Evolutionary conservation across 176 grass and related monocot species (phyloP), one percentile per base, ranked within the genome.

Genomic region (Thalia dealbata): DNA sequence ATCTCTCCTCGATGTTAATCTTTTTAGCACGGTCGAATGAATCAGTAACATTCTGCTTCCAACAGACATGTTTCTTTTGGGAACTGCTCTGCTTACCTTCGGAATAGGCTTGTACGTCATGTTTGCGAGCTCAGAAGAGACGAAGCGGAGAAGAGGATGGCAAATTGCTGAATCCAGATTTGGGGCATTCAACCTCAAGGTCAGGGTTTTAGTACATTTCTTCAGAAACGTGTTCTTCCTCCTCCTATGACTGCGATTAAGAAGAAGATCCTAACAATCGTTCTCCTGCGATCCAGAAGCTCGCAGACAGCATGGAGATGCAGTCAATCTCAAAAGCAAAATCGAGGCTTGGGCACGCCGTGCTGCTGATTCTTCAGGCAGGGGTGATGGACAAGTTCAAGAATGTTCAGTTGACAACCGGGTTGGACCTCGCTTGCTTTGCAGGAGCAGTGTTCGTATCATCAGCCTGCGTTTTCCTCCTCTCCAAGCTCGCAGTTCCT

Each of bases 51-150:
- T 16, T 64, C 14, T 64, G 61, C 61, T 26, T 69, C 51, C 68
- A 78, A 78, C 81, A 92, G 92, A 92, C 63, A 90, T 92, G 92
- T 96, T 96, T 61, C 82, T 96, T 21, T 76, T 92, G 18, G 92
- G 92, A 75, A 88, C 92, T 41, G 89, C 92, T 3, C 69, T 96
- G 78, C 89, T 96, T 15, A 90, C 84, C 2, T 96, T 96, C 27
- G 92, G 82, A 59, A 92, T 96, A 84, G 84, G 89, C 15, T 45
- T 96, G 61, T 86, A 86, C 66, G 62, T 51, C 73, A 92, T 88
- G 82, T 92, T 92, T 29, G 69, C 77, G 8, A 73, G 76, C 29
- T 82, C 89, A 6, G 74, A 18, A 25, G 50, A 42, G 3, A 78
- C 19, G 63, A 48, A 75, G 74, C 74, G 89, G 67, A 61, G 46